Evolutionary conservation across 1,139 yeast species (phyloP), one percentile per base, ranked within the genome.

Genomic region (Hyphopichia fennica): DNA sequence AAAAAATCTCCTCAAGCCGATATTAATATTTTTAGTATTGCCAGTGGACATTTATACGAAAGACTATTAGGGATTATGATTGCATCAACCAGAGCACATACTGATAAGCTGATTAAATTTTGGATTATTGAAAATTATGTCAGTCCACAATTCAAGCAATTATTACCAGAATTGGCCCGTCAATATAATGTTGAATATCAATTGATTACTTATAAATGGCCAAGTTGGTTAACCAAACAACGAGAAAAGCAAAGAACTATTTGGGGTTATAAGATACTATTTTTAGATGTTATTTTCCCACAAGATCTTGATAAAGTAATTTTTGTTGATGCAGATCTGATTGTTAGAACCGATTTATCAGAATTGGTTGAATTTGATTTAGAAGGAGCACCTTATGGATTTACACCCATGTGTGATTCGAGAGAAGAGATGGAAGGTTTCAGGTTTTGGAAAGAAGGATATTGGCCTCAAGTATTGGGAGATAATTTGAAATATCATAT

Each of bases 381-480:
- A 45, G 67, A 84, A 37, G 95, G 88, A 6, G 87, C 90, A 0
- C 87, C 95, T 0, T 87, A 88, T 57, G 96, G 91, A 0, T 87
- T 83, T 56, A 79, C 90, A 0, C 96, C 96, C 15, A 87, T 88
- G 96, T 81, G 96, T 51, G 95, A 88, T 42, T 82, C 91, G 1
- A 71, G 93, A 40, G 62, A 67, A 25, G 96, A 87, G 51, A 87
- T 85, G 84, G 91, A 85, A 53, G 96, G 95, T 0, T 86, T 76
- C 59, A 69, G 96, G 43, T 93, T 93, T 65, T 93, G 99, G 99
- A 85, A 89, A 55, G 79, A 81, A 48, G 98, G 98, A 0, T 93
- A 89, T 60, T 93, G 99, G 99, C 67, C 79, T 43, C 72, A 73
- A 4, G 77, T 79, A 23, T 66, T 91, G 35, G 75, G 77, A 29